Evolutionary conservation across 2,329 filamentous ascomycete species (phyloP), one percentile per base, ranked within the genome.

Genomic region (Pyrenophora graminea): DNA sequence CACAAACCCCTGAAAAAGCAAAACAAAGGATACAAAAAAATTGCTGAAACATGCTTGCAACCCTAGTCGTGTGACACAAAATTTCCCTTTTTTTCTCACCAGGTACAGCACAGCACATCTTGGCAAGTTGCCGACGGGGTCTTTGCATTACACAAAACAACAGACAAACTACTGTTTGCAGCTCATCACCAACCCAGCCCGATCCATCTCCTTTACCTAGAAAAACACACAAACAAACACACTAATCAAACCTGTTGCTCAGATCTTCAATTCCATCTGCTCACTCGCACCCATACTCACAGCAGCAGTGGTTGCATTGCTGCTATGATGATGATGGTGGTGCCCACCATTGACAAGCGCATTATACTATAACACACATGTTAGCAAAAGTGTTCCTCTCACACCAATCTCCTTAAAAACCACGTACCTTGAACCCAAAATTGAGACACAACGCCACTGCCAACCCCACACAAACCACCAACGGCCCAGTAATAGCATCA

Each of bases 401-500:
- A 42, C 4, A 19, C 1, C 10, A 3, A 33, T 7, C 13, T 15
- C 21, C 15, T 19, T 23, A 39, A 39, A 19, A 33, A 48, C 6
- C 48, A 65, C 68, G 23, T 68, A 90, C 88, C 80, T 93, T 91
- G 72, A 97, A 91, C 19, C 82, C 83, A 77, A 97, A 96, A 72
- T 99, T 99, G 63, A 96, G 71, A 53, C 91, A 80, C 68, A 99
- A 74, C 6, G 92, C 91, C 42, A 87, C 67, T 56, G 90, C 87
- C 69, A 99, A 72, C 3, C 91, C 89, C 32, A 88, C 74, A 66
- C 90, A 94, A 37, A 97, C 87, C 7, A 95, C 81, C 48, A 97
- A 75, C 1, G 94, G 94, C 0, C 94, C 94, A 53, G 90, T 74
- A 66, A 93, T 78, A 63, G 91, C 94, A 73, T 99, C 93, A 73